phyloP scores from a whole-genome alignment of 179 eudicot genomes.

The Spinacia oleracea region DNA sequence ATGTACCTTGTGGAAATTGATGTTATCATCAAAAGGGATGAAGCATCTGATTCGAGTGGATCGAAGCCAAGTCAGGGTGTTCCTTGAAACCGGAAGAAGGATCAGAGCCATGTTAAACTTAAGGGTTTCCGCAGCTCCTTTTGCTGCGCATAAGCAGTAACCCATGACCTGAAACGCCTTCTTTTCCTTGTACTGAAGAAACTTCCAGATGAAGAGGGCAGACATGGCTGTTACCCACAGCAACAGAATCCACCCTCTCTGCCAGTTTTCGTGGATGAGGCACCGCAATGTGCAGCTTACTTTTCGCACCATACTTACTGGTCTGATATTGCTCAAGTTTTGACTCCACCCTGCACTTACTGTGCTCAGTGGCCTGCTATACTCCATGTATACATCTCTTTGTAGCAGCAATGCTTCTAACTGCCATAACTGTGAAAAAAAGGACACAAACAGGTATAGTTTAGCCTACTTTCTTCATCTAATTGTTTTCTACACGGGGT shows the following conservation, averaged over 20 bases:
- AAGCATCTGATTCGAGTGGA: slow-evolving; percentile 58
- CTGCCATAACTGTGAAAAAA: slow-evolving; percentile 65
- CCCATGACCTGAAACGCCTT: slow-evolving; percentile 74
- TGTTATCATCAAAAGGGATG: slow-evolving; percentile 72
- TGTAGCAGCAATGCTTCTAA: slow-evolving; percentile 70
- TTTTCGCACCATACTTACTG: slow-evolving; percentile 40
- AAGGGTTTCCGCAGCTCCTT: slow-evolving; percentile 82
- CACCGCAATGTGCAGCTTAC: slow-evolving; percentile 54
- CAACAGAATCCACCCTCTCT: slow-evolving; percentile 57
- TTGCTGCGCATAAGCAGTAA: slow-evolving; percentile 69
- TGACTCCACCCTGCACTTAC: slow-evolving; percentile 72
- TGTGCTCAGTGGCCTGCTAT: slow-evolving; percentile 80
- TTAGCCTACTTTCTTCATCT: neutral
- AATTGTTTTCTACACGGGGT: too few relatives aligned
- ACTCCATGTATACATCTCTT: slow-evolving; percentile 80
- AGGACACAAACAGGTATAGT: neutral
- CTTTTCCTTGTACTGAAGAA: slow-evolving; percentile 52
- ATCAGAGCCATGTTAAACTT: slow-evolving; percentile 82
- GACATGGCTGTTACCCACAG: slow-evolving; percentile 60
- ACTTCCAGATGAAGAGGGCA: slow-evolving; percentile 66
- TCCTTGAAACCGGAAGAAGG: slow-evolving; percentile 73
- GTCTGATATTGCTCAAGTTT: slow-evolving; percentile 43
- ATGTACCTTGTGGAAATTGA: slow-evolving; percentile 73
- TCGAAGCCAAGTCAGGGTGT: slow-evolving; percentile 68
- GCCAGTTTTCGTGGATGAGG: slow-evolving; percentile 65